phyloP scores from a whole-genome alignment of 257 asterid genomes.

The Solanum dulcamara region DNA sequence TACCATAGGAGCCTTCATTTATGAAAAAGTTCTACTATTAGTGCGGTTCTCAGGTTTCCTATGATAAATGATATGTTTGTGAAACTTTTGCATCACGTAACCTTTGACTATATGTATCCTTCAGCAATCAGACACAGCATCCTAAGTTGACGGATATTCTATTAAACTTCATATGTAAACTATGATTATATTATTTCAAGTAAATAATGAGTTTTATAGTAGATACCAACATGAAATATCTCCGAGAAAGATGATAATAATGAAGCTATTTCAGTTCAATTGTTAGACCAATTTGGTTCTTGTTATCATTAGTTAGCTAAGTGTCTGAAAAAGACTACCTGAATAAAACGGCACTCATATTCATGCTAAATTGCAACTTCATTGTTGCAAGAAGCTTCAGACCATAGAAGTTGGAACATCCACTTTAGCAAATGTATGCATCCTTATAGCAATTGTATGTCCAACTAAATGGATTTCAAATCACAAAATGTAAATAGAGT shows the following conservation, averaged over 20 bases:
- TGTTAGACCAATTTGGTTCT: neutral
- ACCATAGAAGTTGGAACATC: neutral
- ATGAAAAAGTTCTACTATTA: slow-evolving; percentile 3
- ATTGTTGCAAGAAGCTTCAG: neutral
- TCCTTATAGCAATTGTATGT: neutral
- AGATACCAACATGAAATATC: neutral
- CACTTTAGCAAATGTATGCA: neutral
- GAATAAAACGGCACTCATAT: neutral
- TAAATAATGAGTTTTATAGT: neutral
- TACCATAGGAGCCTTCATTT: slow-evolving; percentile 62
- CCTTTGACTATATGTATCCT: neutral
- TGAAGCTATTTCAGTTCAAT: neutral
- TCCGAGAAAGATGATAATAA: neutral
- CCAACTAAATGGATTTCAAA: neutral
- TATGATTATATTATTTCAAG: neutral
- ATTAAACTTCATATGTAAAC: neutral
- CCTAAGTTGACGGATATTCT: neutral
- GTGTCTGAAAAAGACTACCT: neutral
- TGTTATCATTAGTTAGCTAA: neutral
- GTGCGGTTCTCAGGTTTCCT: neutral
- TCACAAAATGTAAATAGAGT: neutral
- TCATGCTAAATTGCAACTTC: neutral
- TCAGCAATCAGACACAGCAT: neutral
- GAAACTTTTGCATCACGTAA: neutral
- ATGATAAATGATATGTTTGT: neutral